Evolutionary conservation across 2,329 filamentous ascomycete species (phyloP).

Genomic region (Diaporthe sp.): DNA sequence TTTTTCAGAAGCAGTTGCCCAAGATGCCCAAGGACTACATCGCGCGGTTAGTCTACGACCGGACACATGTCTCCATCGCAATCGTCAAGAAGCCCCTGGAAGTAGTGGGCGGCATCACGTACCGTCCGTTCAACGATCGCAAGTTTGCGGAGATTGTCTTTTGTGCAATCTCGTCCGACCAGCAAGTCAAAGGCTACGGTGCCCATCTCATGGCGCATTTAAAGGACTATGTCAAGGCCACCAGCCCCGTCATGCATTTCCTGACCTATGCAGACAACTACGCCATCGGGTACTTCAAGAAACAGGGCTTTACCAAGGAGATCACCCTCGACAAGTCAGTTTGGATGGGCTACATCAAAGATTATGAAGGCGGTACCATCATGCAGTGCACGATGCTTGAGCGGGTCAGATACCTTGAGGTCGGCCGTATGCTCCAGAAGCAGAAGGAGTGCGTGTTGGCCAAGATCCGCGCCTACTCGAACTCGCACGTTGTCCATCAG

Average conservation of each 20-base stretch:
- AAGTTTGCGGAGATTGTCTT: slow-evolving; percentile 99
- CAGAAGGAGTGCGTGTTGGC: slow-evolving; percentile 96
- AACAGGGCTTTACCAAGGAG: slow-evolving; percentile 98
- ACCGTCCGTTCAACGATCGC: slow-evolving; percentile 91
- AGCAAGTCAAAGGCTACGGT: slow-evolving; percentile 98
- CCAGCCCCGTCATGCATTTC: slow-evolving; percentile 97
- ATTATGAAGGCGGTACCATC: slow-evolving; percentile 98
- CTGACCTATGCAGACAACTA: slow-evolving; percentile 99
- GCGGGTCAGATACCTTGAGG: slow-evolving; percentile 92
- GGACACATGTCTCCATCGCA: slow-evolving; percentile 94
- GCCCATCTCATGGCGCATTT: slow-evolving; percentile 98
- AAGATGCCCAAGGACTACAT: slow-evolving; percentile 99
- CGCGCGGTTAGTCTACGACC: slow-evolving; percentile 95
- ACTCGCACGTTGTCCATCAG: slow-evolving; percentile 87
- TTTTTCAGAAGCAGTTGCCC: slow-evolving; percentile 97
- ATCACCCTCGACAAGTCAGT: slow-evolving; percentile 90
- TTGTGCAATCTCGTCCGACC: slow-evolving; percentile 96
- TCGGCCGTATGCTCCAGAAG: slow-evolving; percentile 93
- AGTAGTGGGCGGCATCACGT: slow-evolving; percentile 97
- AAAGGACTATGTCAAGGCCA: slow-evolving; percentile 98
- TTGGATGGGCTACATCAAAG: slow-evolving; percentile 99
- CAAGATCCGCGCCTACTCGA: slow-evolving; percentile 93
- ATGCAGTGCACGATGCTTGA: slow-evolving; percentile 99
- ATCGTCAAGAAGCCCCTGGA: slow-evolving; percentile 97
- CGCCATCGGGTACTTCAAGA: slow-evolving; percentile 98